Evolutionary conservation across 495 filamentous ascomycete species (phyloP), one percentile per base, ranked within the genome.

Genomic region (Penicillium angulare): DNA sequence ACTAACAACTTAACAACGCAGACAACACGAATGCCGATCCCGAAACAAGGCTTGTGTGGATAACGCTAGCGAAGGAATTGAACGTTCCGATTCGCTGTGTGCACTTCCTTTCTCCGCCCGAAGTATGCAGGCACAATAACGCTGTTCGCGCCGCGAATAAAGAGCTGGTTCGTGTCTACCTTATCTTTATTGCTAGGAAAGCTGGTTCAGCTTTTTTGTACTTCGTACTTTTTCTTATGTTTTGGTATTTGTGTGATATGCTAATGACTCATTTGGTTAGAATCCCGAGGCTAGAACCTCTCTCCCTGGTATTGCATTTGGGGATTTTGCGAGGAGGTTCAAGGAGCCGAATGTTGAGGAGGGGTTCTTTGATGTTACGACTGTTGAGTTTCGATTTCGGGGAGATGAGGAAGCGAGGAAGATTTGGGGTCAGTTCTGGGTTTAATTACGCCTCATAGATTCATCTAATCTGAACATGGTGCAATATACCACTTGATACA

Each of bases 1-100:
- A 50, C 46, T 18, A 38, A 48, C 20, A 38, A n/a, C 8, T 5
- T 44, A 26, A 10, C 34, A 49, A 22, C 22, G 32, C 56, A 95
- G 92, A 98, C 67, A 97, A 96, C 65, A 97, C 93, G 21, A 97
- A 97, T 62, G 82, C 92, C 26, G 85, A 95, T 60, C 59, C 69
- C 3, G 88, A 90, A 40, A 88, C 84, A 31, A 74, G 95, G 56
- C 74, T 75, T 9, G 71, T 86, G 47, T 97, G 91, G 90, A 66
- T 88, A 20, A 73, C 80, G 7, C 70, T 97, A 17, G 90, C 90
- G 13, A 78, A 73, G 43, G 85, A 87, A 44, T 68, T 85, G 42
- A 69, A 79, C 1, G 76, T 92, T 2, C 88, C 87, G 0, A 87
- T 96, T 49, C 86, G 95, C 22, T 95, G 92, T 59, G 69, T 97